Evolutionary conservation across 768 basidiomycete genomes (phyloP).

Genomic region (Hysterangium stoloniferum): DNA sequence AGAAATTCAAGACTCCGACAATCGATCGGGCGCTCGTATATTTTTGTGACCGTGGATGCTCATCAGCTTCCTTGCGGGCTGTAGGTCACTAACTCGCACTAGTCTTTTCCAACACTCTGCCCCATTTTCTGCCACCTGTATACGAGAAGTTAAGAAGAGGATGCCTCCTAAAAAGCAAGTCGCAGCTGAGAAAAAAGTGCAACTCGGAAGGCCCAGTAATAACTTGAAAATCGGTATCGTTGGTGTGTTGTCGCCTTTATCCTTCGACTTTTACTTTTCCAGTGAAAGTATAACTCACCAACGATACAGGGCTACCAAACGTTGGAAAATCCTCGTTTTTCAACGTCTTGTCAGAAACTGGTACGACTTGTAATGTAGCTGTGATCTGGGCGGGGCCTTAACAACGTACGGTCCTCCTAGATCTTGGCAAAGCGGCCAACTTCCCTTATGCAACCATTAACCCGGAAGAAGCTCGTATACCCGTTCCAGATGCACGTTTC

Average conservation of each 20-base stretch:
- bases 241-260: conserved; percentile 48
- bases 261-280: neutral
- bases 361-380: conserved; percentile 32
- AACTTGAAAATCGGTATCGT: conserved; percentile 99
- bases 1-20: conserved; percentile 12
- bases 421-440: conserved; percentile 92
- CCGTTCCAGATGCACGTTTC: conserved; percentile 89
- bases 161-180: conserved; percentile 91
- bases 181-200: conserved; percentile 69
- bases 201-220: conserved; percentile 89
- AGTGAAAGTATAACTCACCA: conserved; percentile 14
- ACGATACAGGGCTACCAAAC: conserved; percentile 76
- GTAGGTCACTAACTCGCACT: neutral
- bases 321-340: conserved; percentile 99
- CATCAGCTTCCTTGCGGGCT: conserved; percentile 3
- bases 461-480: conserved; percentile 76
- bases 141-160: conserved; percentile 43
- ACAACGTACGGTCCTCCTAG: conserved; percentile 28
- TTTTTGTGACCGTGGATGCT: conserved; percentile 5
- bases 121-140: conserved; percentile 31
- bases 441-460: conserved; percentile 95
- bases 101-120: conserved; percentile 15
- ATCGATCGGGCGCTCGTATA: conserved; percentile 7
- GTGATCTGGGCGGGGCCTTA: too few relatives aligned
- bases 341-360: conserved; percentile 89